phyloP scores from a whole-genome alignment of 345 rosid species.

The Arabidopsis arenosa region DNA sequence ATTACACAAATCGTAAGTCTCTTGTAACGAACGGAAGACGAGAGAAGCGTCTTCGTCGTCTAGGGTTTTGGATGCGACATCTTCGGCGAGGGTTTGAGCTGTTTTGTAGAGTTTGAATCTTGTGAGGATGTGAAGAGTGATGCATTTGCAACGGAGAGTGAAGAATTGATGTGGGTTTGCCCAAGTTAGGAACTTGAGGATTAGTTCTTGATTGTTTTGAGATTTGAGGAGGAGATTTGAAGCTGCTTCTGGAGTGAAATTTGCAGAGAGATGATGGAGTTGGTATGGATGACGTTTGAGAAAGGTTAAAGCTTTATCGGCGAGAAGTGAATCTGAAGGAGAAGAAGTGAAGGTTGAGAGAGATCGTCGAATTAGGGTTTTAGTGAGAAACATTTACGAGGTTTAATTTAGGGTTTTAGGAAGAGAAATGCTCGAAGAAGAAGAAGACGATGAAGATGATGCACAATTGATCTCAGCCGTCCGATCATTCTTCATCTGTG shows the following conservation, averaged over 20 bases:
- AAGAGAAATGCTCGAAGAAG: slow-evolving; percentile 21
- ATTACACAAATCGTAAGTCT: slow-evolving; percentile 60
- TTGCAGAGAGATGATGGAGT: slow-evolving; percentile 55
- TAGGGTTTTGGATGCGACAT: slow-evolving; percentile 52
- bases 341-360: slow-evolving; percentile 48
- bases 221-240: slow-evolving; percentile 62
- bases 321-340: slow-evolving; percentile 52
- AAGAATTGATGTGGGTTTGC: slow-evolving; percentile 71
- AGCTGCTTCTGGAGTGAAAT: slow-evolving; percentile 79
- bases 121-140: slow-evolving; percentile 81
- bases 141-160: slow-evolving; percentile 69
- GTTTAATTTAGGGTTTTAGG: slow-evolving; percentile 11
- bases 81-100: slow-evolving; percentile 72
- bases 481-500: background rate
- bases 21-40: slow-evolving; percentile 66
- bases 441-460: slow-evolving; percentile 38
- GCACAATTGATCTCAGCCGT: slow-evolving; percentile 27
- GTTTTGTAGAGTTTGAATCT: slow-evolving; percentile 81
- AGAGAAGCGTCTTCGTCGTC: slow-evolving; percentile 51
- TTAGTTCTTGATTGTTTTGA: slow-evolving; percentile 61
- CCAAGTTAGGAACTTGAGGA: slow-evolving; percentile 70
- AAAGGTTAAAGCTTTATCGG: slow-evolving; percentile 62
- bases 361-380: slow-evolving; percentile 50
- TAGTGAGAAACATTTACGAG: slow-evolving; percentile 53
- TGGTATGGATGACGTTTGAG: slow-evolving; percentile 73